Percentiles rank a stretch among this genome's conserved stretches.
phyloP scores from a whole-genome alignment of 345 rosid species.

The Corchorus capsularis region DNA sequence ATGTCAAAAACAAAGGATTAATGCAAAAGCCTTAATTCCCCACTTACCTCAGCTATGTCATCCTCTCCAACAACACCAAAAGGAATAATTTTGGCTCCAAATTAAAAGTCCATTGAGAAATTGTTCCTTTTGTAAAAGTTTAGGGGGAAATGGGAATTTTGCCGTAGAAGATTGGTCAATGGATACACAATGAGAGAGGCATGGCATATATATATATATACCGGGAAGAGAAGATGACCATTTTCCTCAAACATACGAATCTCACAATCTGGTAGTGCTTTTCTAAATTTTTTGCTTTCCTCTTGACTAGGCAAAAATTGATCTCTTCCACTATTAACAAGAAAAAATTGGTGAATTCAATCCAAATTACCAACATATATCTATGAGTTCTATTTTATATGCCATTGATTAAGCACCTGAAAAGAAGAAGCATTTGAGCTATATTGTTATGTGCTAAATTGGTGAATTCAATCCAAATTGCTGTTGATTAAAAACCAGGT shows the following conservation, averaged over 20 bases:
- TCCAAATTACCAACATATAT: not conserved
- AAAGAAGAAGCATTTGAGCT: constrained; percentile 64
- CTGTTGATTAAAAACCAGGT: too few species aligned
- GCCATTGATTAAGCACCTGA: constrained; percentile 43
- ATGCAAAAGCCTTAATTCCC: not conserved
- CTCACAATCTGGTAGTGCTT: constrained; percentile 49
- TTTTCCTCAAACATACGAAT: constrained; percentile 55
- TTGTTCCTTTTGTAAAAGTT: constrained; percentile 57
- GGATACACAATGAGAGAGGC: not conserved
- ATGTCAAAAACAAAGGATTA: too few species aligned
- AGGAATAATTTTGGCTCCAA: constrained; percentile 85
- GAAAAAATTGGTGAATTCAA: not conserved
- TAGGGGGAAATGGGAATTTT: constrained; percentile 7
- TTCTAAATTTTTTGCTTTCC: constrained; percentile 62
- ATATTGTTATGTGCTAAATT: too few species aligned
- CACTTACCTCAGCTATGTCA: constrained; percentile 60
- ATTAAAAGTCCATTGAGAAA: constrained; percentile 67
- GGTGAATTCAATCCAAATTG: too few species aligned
- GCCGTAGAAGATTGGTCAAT: not conserved
- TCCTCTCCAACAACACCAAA: constrained; percentile 87
- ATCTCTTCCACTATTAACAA: constrained; percentile 65
- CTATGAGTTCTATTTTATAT: constrained; percentile 1
- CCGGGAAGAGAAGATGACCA: constrained; percentile 75
- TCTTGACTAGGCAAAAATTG: constrained; percentile 65
- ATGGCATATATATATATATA: constrained; percentile 14